A percentile compares a stretch with the other conserved stretches of the same genome.
Evolutionary conservation across 805 yeast species (phyloP).

Genomic region (Ogataea philodendri): DNA sequence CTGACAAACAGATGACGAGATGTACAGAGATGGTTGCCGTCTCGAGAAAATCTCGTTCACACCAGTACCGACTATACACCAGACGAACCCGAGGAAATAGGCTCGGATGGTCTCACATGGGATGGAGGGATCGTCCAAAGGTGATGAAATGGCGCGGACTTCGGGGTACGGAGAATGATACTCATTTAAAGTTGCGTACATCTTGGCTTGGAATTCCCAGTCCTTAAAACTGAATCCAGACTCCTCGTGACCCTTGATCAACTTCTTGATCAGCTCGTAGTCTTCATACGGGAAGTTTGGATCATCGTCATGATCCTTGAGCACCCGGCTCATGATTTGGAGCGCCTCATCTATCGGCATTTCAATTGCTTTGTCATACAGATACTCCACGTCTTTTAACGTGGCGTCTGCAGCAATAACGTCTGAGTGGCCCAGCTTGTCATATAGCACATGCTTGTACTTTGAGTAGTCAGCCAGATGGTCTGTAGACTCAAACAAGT

Average conservation of each 20-base stretch:
- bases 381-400: constrained; percentile 8
- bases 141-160: constrained; percentile 60
- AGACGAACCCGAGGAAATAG: constrained; percentile 17
- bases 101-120: constrained; percentile 44
- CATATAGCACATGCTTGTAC: constrained; percentile 2
- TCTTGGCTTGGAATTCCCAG: constrained; percentile 25
- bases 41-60: constrained; percentile 58
- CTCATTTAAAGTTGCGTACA: constrained; percentile 38
- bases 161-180: constrained; percentile 61
- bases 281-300: constrained; percentile 32
- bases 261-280: constrained; percentile 14
- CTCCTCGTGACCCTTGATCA: constrained; percentile 16
- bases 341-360: constrained; percentile 27
- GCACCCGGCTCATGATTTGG: constrained; percentile 27
- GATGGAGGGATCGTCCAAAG: constrained; percentile 48
- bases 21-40: constrained; percentile 52
- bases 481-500: neutral
- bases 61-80: constrained; percentile 49
- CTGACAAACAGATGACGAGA: constrained; percentile 54
- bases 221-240: constrained; percentile 2
- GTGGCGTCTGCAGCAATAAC: constrained; percentile 1
- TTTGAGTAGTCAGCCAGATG: neutral
- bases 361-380: constrained; percentile 7
- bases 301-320: constrained; percentile 32
- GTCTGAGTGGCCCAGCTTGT: constrained; percentile 3